Percentiles rank a stretch among this genome's conserved stretches.
Evolutionary conservation across 106 monocot species (phyloP).

Genomic region (Platanthera zijinensis): DNA sequence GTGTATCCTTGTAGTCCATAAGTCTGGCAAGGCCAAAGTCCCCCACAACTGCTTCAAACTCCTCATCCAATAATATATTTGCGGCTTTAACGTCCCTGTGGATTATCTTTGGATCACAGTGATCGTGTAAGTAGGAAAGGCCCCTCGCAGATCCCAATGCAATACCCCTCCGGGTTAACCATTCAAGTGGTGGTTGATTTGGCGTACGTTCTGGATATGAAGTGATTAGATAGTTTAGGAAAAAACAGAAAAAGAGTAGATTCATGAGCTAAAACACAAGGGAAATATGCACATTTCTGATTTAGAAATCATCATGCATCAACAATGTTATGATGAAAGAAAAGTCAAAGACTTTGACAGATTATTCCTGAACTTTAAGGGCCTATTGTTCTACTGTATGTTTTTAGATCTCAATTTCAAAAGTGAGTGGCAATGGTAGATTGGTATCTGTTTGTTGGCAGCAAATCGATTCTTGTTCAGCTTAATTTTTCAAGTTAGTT

Average conservation of each 20-base stretch:
- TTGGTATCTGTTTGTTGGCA: too few relatives aligned
- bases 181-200: conserved; percentile 49
- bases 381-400: too few relatives aligned
- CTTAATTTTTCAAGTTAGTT: too few relatives aligned
- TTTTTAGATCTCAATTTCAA: too few relatives aligned
- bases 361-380: not conserved
- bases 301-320: not conserved
- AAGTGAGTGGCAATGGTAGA: too few relatives aligned
- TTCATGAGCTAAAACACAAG: not conserved
- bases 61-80: conserved; percentile 72
- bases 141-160: conserved; percentile 73
- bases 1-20: conserved; percentile 75
- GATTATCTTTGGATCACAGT: conserved; percentile 78
- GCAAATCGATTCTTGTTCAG: too few relatives aligned
- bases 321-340: not conserved
- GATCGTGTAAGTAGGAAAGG: conserved; percentile 66
- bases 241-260: not conserved
- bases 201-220: conserved; percentile 35
- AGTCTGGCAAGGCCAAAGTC: conserved; percentile 72
- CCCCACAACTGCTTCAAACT: conserved; percentile 69
- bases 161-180: conserved; percentile 46
- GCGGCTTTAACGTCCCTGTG: conserved; percentile 80
- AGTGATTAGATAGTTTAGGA: not conserved
- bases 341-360: not conserved
- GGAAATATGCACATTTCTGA: not conserved